Evolutionary conservation across 306 rosid genomes (phyloP), one percentile per base, ranked within the genome.

Genomic region (Carpinus viminea): DNA sequence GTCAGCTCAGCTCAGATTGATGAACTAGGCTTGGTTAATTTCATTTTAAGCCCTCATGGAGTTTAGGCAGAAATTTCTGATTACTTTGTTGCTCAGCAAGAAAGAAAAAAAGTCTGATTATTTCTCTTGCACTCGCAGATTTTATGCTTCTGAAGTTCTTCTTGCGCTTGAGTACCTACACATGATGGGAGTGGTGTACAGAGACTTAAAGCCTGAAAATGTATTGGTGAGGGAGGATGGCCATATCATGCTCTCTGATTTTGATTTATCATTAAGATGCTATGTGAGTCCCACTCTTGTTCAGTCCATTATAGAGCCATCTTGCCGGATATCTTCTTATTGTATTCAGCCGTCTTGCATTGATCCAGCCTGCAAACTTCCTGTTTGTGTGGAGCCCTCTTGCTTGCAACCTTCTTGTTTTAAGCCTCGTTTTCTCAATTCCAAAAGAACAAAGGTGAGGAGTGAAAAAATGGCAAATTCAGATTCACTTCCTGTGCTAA

Each of bases 131-230:
- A 4, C n/a, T 68, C 73, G 72, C 83, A 86, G 92, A 81, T 89
- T 89, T 81, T 89, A 89, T 77, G 86, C 89, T 68, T 84, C 92
- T 60, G 89, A 86, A 71, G 90, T 89, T 76, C 87, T 89, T 64
- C 87, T 89, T 36, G 87, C 92, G 2, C 83, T 89, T 9, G 92
- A 89, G 74, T 89, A 89, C 66, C 79, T 89, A 38, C 92, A 89
- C 87, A 89, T 89, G 92, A 86, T 89, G 92, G 92, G 92, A 47
- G 92, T 89, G 73, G 90, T 89, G 71, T 89, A 89, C 78, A 81
- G 92, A 73, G 92, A 86, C 78, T 59, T 89, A 36, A 89, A 89
- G 68, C 90, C 92, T 10, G 90, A 89, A 71, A 86, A 89, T 71
- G 92, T 89, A 28, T 76, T 89, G 31, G 90, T 89, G 55, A 78